Conservation (phyloP, 345 rosid species). For the Gossypium rotundifolium region DNA sequence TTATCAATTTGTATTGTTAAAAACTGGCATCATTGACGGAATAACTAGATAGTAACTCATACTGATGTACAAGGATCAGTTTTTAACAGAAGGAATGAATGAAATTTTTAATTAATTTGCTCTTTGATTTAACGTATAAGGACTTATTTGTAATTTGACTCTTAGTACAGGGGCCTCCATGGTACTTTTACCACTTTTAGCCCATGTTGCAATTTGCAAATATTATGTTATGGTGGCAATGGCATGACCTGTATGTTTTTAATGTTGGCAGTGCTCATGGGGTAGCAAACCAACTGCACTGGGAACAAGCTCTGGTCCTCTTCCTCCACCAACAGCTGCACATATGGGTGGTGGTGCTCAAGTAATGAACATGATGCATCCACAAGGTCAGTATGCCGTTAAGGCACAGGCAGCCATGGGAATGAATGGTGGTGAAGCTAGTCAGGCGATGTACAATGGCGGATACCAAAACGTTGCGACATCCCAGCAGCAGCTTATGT, state of each 20-base stretch:
- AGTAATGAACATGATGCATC: neutral
- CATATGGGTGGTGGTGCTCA: slow-evolving; percentile 37
- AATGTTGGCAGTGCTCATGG: slow-evolving; percentile 76
- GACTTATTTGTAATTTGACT: slow-evolving; percentile 7
- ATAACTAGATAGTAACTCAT: too few relatives aligned
- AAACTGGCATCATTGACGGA: too few relatives aligned
- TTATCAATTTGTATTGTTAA: too few relatives aligned
- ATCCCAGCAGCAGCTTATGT: too few relatives aligned
- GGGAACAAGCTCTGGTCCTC: slow-evolving; percentile 73
- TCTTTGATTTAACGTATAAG: too few relatives aligned
- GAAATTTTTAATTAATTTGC: too few relatives aligned
- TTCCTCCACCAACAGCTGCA: slow-evolving; percentile 68
- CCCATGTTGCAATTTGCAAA: neutral
- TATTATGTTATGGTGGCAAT: neutral
- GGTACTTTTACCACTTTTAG: too few relatives aligned
- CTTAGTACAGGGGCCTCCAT: neutral
- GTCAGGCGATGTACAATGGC: neutral
- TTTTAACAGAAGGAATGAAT: too few relatives aligned
- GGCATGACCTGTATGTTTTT: neutral
- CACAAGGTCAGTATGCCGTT: neutral
- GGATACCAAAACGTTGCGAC: neutral
- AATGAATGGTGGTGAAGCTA: neutral
- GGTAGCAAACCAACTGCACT: slow-evolving; percentile 90
- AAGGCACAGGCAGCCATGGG: neutral
- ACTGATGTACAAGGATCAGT: too few relatives aligned